A percentile compares a stretch with the other conserved stretches of the same genome.
Conservation (phyloP, 2,329 filamentous ascomycete species). For the Pestalotiopsis fici region DNA sequence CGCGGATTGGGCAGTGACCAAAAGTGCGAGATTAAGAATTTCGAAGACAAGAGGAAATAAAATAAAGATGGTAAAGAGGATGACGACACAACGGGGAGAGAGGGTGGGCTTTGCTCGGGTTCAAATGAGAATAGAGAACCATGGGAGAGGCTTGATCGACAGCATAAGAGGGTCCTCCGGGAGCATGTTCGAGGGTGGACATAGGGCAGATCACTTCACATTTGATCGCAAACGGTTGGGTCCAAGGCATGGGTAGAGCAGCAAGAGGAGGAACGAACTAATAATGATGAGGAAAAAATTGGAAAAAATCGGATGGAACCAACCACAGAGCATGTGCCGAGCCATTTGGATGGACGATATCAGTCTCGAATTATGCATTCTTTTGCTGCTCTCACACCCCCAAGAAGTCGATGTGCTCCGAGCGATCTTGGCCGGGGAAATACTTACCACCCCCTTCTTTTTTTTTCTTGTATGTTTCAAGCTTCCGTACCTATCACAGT, state of each 20-base stretch:
- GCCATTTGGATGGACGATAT: not conserved
- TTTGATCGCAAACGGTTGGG: slow-evolving; percentile 2
- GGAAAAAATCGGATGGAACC: slow-evolving; percentile 3
- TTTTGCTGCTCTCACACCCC: not conserved
- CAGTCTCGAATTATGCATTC: slow-evolving; percentile 5
- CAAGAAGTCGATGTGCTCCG: not conserved
- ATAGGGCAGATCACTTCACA: slow-evolving; percentile 7
- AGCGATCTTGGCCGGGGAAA: not conserved
- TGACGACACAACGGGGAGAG: not conserved
- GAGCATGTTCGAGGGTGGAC: slow-evolving; percentile 7
- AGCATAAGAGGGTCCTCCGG: not conserved
- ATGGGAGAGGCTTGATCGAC: slow-evolving; percentile 4
- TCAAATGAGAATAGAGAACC: not conserved
- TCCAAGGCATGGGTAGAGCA: not conserved
- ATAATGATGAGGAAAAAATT: not conserved
- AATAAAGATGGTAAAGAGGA: not conserved
- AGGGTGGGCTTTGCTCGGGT: not conserved
- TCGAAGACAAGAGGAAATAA: not conserved
- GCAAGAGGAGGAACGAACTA: not conserved
- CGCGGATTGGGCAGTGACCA: not conserved
- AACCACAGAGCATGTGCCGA: slow-evolving; percentile 2
- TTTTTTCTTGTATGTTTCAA: not conserved
- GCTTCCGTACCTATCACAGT: slow-evolving; percentile 1
- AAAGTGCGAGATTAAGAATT: not conserved
- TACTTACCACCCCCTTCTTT: not conserved